Evolutionary conservation across 768 basidiomycete species (phyloP), one percentile per base, ranked within the genome.

Genomic region (Leccinellum albellum): DNA sequence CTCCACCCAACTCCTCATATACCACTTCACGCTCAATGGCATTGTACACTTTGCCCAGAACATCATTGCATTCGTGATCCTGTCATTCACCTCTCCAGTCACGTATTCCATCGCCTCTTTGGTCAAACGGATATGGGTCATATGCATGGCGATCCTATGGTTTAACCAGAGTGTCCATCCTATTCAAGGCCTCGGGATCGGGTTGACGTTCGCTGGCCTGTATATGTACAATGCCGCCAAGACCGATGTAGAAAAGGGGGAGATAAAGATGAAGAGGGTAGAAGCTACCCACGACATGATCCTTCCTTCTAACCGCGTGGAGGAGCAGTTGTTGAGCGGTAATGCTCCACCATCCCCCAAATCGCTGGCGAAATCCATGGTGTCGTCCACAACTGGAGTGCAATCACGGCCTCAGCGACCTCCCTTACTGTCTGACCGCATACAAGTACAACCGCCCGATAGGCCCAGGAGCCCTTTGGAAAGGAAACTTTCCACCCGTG

Each of bases 21-120:
- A 88, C 72, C 89, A 95, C 75, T 88, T 97, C 68, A 82, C 94
- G 73, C 80, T 94, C 74, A 99, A 99, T 72, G 96, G 95, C 46
- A 88, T 91, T 1, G 94, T 94, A 13, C 94, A 99, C 74, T 99
- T 97, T 66, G 87, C 86, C 1, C 97, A 99, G 74, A 98, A 94
- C 78, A 88, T 98, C 68, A 91, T 98, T 65, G 97, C 97, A 29
- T 99, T 99, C 76, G 82, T 95, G 70, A 92, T 99, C 67, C 85
- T 99, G 49, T 87, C 96, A 2, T 92, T 91, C 28, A 96, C 94
- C 3, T 98, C 96, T 12, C 96, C 97, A 20, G 97, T 99, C 63
- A 98, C 97, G 1, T 99, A 99, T 75, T 96, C 93, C 52, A 98
- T 99, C 71, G 97, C 97, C 3, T 97, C 94, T 4, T 85, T 99